Evolutionary conservation across 1,139 yeast species (phyloP).

Genomic region (Scheffersomyces lignicola): DNA sequence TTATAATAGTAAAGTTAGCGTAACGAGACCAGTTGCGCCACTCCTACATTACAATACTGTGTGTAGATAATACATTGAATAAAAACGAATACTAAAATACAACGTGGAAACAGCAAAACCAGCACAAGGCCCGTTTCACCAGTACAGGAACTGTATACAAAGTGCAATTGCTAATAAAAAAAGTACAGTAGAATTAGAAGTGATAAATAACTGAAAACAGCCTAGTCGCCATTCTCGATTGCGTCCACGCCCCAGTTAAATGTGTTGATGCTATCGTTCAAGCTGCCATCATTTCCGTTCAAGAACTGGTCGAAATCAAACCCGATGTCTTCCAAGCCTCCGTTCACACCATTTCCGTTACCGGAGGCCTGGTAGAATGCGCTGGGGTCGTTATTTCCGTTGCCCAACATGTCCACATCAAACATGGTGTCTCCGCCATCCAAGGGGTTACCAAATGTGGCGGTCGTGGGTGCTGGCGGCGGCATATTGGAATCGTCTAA

Average conservation of each 20-base stretch:
- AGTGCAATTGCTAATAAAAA: not conserved
- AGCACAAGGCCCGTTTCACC: too few species aligned
- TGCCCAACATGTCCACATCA: slow-evolving; percentile 36
- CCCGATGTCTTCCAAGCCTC: slow-evolving; percentile 46
- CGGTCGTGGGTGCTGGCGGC: slow-evolving; percentile 25
- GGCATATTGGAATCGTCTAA: slow-evolving; percentile 13
- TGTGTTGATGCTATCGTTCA: slow-evolving; percentile 41
- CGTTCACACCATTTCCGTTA: slow-evolving; percentile 14
- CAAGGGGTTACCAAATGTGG: slow-evolving; percentile 24
- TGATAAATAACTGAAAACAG: slow-evolving; percentile 1
- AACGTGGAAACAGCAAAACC: too few species aligned
- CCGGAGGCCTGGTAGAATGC: slow-evolving; percentile 20
- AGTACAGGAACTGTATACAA: too few species aligned
- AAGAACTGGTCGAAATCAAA: slow-evolving; percentile 56
- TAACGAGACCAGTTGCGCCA: too few species aligned
- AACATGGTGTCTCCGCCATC: slow-evolving; percentile 35
- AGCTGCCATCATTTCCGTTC: slow-evolving; percentile 37
- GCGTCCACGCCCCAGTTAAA: slow-evolving; percentile 59
- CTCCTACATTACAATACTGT: too few species aligned
- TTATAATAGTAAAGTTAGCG: too few species aligned
- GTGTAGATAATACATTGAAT: too few species aligned
- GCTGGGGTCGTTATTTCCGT: slow-evolving; percentile 17
- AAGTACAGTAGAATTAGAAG: slow-evolving; percentile 4
- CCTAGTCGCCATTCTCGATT: slow-evolving; percentile 36
- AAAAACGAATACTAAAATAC: too few species aligned